A percentile compares a stretch with the other conserved stretches of the same genome.
phyloP scores from a whole-genome alignment of 345 rosid species.

The Noccaea caerulescens region DNA sequence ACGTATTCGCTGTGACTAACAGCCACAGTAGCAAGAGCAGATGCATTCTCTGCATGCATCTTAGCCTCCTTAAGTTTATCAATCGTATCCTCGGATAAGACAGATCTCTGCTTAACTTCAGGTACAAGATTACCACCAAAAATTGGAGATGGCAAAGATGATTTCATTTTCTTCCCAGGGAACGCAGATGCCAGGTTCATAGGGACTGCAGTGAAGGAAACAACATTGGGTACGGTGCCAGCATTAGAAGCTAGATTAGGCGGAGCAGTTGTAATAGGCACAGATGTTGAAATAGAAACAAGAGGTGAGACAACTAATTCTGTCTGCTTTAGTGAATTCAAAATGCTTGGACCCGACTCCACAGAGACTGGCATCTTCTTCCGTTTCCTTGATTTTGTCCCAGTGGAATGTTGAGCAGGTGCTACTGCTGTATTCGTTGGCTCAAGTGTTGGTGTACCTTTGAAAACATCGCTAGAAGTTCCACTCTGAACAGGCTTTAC shows the following conservation, averaged over 20 bases:
- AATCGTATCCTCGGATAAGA: conserved; percentile 67
- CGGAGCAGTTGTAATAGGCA: conserved; percentile 40
- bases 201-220: conserved; percentile 47
- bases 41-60: conserved; percentile 82
- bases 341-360: conserved; percentile 50
- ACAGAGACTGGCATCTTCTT: conserved; percentile 63
- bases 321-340: conserved; percentile 54
- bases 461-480: conserved; percentile 49
- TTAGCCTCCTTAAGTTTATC: conserved; percentile 69
- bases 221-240: conserved; percentile 25
- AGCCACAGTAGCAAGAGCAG: conserved; percentile 78
- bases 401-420: conserved; percentile 58
- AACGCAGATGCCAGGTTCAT: conserved; percentile 47
- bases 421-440: conserved; percentile 49
- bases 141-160: conserved; percentile 50
- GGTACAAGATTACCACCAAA: conserved; percentile 50
- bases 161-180: conserved; percentile 47
- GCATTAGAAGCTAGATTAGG: conserved; percentile 27
- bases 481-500: conserved; percentile 52
- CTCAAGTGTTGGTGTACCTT: conserved; percentile 53
- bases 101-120: conserved; percentile 49
- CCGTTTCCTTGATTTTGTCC: conserved; percentile 74
- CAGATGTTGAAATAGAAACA: conserved; percentile 43
- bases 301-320: conserved; percentile 50
- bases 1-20: conserved; percentile 65